Base-by-base conservation (phyloP, 1,139 yeast species). In the Arxiozyma heterogenica region DNA sequence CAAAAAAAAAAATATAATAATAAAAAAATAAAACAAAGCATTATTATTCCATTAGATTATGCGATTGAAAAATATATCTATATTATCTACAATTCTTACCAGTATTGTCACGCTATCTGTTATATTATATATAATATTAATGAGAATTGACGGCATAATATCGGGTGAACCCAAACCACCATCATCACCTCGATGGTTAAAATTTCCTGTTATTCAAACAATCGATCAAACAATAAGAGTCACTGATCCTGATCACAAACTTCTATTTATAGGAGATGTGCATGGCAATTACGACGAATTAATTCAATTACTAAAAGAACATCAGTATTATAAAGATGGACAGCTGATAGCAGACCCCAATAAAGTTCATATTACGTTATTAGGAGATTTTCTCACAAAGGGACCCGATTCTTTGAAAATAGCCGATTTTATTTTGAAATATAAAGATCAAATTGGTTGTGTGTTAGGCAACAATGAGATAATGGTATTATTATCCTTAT, bases 401-500 rank as follows among this genome's bases (percentile, higher is more conserved):
- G 98, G 98, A 0, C 85, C 87, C 1, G 82, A 86, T 57, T 86
- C 95, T 0, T 58, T 79, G 17, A 80, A 78, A 52, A 88, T 89
- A 5, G 67, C 89, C 34, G 85, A 89, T 55, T 84, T 72, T 61
- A 83, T 88, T 25, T 11, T 42, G 3, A 27, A 49, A 3, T 70
- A 82, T 58, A 65, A 68, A 34, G 57, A 69, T 21, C 71, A 78
- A 4, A 77, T 86, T 20, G 81, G 80, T 51, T 90, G 96, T 67
- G 81, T 91, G 3, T 72, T 94, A 58, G 98, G 98, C 0, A 91
- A 91, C 72, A 96, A 91, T 68, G 98, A 91, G 66, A 76, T 83
- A 21, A 60, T 63, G 27, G 61, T 64, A 21, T 52, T 66, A 18
- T 69, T 71, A 22, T 78, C 67, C 11, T 49, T 52, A 18, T 38